Evolutionary conservation across 768 basidiomycete species (phyloP), one percentile per base, ranked within the genome.

Genomic region (Panaeolus papilionaceus): DNA sequence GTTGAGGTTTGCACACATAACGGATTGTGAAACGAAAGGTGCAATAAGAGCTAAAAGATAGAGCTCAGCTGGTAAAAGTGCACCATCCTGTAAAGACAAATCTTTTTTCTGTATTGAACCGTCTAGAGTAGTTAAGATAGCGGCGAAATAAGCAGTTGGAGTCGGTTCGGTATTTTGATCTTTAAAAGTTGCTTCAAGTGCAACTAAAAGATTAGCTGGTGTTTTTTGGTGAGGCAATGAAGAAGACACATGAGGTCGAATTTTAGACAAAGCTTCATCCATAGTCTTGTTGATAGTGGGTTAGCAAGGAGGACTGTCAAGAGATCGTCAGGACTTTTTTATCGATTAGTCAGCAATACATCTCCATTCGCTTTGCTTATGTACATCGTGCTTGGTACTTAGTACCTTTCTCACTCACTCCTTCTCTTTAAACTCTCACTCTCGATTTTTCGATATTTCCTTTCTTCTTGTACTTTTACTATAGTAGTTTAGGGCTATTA

Each of bases 101-200:
- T 83, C 84, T 72, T 82, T 84, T 75, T 85, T 90, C 79, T 89
- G 88, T 28, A 95, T 77, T 11, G 91, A 89, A 67, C 91, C 88
- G 73, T 94, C 92, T 38, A 97, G 84, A 8, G 93, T 92, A 12
- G 94, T 95, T 62, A 94, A 81, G 67, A 97, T 84, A 3, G 93
- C 91, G n/a, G 95, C 94, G 79, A 96, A 98, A 82, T 98, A 99
- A 38, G 98, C 97, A 1, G 95, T 95, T 7, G 96, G 85, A 8
- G 92, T 85, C 45, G 81, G 79, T 64, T 91, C 89, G 8, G 90
- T 83, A 68, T 81, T 82, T 72, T 91, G 90, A 72, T 94, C 92
- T 71, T 84, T 80, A 71, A 91, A 86, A 45, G 90, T 94, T 16
- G 89, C 85, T 79, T 99, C 97, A 71, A 99, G 83, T 2, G 95